Evolutionary conservation across 1,284 basidiomycete species (phyloP).

Genomic region (Ganoderma sinense): DNA sequence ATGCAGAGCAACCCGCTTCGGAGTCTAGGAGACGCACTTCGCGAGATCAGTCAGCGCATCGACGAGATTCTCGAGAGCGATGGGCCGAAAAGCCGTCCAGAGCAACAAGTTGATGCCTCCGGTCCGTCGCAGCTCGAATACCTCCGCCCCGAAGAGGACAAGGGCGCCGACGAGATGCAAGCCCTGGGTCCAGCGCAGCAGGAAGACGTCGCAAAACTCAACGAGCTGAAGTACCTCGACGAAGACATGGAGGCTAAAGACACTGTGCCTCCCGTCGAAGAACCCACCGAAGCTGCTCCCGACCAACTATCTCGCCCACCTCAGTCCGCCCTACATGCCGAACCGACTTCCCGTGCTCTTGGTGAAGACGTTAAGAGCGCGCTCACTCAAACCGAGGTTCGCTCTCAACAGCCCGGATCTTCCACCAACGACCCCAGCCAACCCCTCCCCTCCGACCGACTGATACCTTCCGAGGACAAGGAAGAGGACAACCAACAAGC

Average conservation of each 20-base stretch:
- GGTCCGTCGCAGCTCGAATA: constrained; percentile 81
- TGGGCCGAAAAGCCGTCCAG: constrained; percentile 34
- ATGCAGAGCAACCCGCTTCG: constrained; percentile 71
- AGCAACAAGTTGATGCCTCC: constrained; percentile 39
- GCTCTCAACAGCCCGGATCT: constrained; percentile 24
- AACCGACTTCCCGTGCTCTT: constrained; percentile 42
- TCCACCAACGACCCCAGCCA: constrained; percentile 12
- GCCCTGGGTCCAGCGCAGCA: constrained; percentile 89
- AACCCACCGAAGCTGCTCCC: constrained; percentile 20
- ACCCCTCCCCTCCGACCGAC: constrained; percentile 14
- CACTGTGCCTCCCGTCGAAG: constrained; percentile 35
- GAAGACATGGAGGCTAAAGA: constrained; percentile 52
- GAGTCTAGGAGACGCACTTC: constrained; percentile 86
- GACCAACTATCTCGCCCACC: constrained; percentile 32
- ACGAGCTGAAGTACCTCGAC: constrained; percentile 81
- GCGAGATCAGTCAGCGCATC: constrained; percentile 86
- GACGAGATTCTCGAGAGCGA: constrained; percentile 82
- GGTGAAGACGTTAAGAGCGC: constrained; percentile 56
- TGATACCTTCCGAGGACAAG: constrained; percentile 5
- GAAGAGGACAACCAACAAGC: constrained; percentile 34
- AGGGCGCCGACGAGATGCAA: constrained; percentile 79
- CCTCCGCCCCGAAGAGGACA: constrained; percentile 70
- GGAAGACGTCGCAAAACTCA: constrained; percentile 84
- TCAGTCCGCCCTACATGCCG: constrained; percentile 38
- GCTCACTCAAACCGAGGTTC: constrained; percentile 48